Base-by-base conservation (phyloP, 495 filamentous ascomycete species). In the Annulohypoxylon moriforme region DNA sequence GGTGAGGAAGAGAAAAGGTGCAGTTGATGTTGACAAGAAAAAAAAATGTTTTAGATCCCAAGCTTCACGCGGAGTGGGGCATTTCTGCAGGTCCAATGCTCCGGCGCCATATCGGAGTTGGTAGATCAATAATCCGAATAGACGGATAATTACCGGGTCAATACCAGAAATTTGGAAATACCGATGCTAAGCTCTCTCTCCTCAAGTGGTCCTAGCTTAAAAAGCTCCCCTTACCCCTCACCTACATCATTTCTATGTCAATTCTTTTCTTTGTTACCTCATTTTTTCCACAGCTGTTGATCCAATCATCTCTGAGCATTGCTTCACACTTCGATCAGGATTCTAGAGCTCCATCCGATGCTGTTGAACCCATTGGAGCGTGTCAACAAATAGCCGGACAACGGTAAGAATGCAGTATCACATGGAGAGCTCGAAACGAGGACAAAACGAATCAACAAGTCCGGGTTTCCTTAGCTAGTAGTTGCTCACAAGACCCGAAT, bases 211-310 rank as follows among this genome's bases (percentile, higher is more conserved):
- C 44, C 64, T 66, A 46, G 61, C 61, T 61, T 46, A 9, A 18
- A 60, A 56, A 44, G 55, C 24, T 13, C 44, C 34, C 20, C 33
- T 59, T 59, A 60, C 69, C 69, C 69, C 69, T 67, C 69, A 72
- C 31, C 58, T 68, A 14, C 69, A 72, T 72, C 69, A 72, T 72
- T 60, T 29, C 9, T 13, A 55, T 72, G 69, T 72, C 60, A 72
- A 42, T 33, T 62, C 13, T 62, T 5, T 62, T 47, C 60, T 46
- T 53, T 49, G 40, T 71, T 66, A 59, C 46, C 49, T 56, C 55
- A 61, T 29, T 49, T 36, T 64, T 34, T 40, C 46, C 46, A 49
- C 18, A 31, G 40, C 24, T 67, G 27, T 36, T 61, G 22, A 16
- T 57, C 56, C 42, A 61, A 59, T 70, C 38, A 70, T 60, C 52